A percentile compares a stretch with the other conserved stretches of the same genome.
Evolutionary conservation across 2,329 filamentous ascomycete genomes (phyloP).

Genomic region (Fusarium foetens): DNA sequence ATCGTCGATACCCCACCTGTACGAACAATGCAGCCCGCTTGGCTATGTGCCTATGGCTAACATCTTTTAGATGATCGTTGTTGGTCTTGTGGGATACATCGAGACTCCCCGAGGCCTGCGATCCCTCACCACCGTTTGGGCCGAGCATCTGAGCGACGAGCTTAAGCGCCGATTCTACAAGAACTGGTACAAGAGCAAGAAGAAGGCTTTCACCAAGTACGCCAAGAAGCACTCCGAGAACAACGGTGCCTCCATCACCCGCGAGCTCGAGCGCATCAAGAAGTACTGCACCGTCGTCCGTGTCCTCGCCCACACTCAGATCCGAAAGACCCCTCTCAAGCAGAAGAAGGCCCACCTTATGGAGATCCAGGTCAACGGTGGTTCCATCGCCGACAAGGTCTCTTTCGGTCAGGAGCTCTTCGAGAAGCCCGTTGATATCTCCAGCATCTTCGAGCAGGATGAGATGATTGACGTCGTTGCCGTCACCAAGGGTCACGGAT

Average conservation of each 20-base stretch:
- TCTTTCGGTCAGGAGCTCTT: conserved; percentile 94
- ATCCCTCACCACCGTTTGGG: conserved; percentile 99
- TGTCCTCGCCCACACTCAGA: conserved; percentile 98
- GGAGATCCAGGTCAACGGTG: conserved; percentile 99
- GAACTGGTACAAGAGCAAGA: conserved; percentile 99
- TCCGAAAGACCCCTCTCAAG: conserved; percentile 99
- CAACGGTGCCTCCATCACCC: conserved; percentile 88
- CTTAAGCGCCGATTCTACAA: conserved; percentile 99
- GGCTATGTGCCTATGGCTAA: conserved; percentile 78
- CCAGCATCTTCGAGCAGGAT: conserved; percentile 97
- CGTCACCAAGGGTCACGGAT: conserved; percentile 99
- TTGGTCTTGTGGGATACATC: conserved; percentile 99
- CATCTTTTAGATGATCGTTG: conserved; percentile 94
- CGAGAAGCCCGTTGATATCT: conserved; percentile 97
- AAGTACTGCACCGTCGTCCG: conserved; percentile 99
- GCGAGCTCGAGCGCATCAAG: conserved; percentile 99
- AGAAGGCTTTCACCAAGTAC: conserved; percentile 99
- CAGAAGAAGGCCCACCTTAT: conserved; percentile 99
- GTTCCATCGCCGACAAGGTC: conserved; percentile 95
- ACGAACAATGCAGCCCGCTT: conserved; percentile 86
- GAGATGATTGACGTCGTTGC: conserved; percentile 99
- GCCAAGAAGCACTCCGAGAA: conserved; percentile 99
- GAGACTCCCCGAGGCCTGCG: conserved; percentile 99
- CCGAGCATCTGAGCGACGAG: conserved; percentile 98
- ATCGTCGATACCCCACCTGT: conserved; percentile 95